Evolutionary conservation across 768 basidiomycete species (phyloP).

Genomic region (Steccherinum ochraceum): DNA sequence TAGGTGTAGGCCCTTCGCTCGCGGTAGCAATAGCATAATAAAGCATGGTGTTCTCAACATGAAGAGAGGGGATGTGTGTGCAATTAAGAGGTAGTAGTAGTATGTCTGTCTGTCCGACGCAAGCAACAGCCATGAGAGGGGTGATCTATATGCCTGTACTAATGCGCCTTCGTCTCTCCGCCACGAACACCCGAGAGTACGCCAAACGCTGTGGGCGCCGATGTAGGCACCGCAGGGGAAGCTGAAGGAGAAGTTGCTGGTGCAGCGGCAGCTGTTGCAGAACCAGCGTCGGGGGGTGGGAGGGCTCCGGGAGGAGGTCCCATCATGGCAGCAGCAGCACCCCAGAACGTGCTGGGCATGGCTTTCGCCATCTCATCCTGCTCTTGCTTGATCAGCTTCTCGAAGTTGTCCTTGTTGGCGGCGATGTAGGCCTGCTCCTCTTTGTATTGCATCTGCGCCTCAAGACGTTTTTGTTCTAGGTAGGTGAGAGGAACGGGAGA

Average conservation of each 20-base stretch:
- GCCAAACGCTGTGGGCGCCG: neutral
- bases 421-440: constrained; percentile 49
- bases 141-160: neutral
- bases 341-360: constrained; percentile 38
- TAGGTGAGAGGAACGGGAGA: constrained; percentile 40
- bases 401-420: constrained; percentile 44
- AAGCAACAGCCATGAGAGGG: neutral
- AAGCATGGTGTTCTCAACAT: no score
- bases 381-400: constrained; percentile 45
- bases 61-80: no score
- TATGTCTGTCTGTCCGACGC: no score
- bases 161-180: neutral
- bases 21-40: neutral
- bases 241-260: neutral
- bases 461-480: constrained; percentile 43
- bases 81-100: neutral
- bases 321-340: constrained; percentile 11
- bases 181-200: neutral
- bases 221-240: neutral
- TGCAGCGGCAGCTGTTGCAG: neutral
- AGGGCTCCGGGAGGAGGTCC: constrained; percentile 3
- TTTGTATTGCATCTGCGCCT: constrained; percentile 44
- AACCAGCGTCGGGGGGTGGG: neutral
- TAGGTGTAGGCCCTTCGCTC: constrained; percentile 4
- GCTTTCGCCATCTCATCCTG: constrained; percentile 40